A percentile compares a stretch with the other conserved stretches of the same genome.
Evolutionary conservation across 306 rosid genomes (phyloP).

Genomic region (Luffa acutangula): DNA sequence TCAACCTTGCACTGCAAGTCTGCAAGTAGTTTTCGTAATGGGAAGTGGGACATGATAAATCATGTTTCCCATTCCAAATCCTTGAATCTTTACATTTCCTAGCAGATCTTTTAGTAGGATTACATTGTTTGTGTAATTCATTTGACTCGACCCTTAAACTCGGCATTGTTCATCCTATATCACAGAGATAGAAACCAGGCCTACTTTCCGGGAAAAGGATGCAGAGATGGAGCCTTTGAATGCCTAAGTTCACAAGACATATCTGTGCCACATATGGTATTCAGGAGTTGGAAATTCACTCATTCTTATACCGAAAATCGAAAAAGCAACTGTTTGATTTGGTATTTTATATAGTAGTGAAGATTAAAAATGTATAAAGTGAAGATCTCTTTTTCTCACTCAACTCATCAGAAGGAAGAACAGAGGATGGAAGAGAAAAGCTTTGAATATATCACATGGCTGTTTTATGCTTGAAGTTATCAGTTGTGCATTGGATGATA

Average conservation of each 20-base stretch:
- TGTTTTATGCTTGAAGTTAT: background rate
- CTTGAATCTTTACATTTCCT: background rate
- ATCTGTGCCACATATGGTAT: constrained; percentile 14
- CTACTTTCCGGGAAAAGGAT: constrained; percentile 57
- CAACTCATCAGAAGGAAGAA: background rate
- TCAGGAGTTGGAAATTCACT: constrained; percentile 19
- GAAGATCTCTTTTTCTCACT: background rate
- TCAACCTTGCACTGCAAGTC: background rate
- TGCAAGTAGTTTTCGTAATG: background rate
- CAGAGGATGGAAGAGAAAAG: background rate
- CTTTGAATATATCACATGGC: background rate
- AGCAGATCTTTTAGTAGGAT: background rate
- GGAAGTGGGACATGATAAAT: background rate
- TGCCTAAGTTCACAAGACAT: constrained; percentile 32
- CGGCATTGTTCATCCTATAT: constrained; percentile 10
- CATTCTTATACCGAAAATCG: constrained; percentile 16
- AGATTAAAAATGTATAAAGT: constrained; percentile 23
- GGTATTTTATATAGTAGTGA: constrained; percentile 22
- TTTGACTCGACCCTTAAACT: constrained; percentile 12
- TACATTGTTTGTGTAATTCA: constrained; percentile 13
- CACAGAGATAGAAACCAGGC: constrained; percentile 71
- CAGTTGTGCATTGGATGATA: background rate
- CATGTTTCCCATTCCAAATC: background rate
- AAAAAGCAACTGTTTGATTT: constrained; percentile 22
- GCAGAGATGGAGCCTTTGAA: constrained; percentile 70